Base-by-base conservation (phyloP, 139 green algal species). In the Parachlorella kessleri region DNA sequence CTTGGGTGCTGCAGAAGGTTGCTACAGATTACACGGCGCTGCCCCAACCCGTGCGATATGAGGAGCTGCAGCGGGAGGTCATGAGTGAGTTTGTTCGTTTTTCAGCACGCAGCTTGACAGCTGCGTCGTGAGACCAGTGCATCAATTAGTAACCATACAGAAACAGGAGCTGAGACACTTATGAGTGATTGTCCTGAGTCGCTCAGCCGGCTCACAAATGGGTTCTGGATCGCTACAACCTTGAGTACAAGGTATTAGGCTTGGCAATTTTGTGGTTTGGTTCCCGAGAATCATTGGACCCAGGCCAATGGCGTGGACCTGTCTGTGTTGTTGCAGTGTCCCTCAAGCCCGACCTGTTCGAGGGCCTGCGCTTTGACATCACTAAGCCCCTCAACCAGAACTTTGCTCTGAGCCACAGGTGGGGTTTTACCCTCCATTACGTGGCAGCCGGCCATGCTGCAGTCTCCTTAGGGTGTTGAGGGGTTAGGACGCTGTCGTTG, bases 301-400 rank as follows among this genome's bases (percentile, higher is more conserved):
- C 33, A 32, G 2, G 26, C 37, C 6, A 32, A 30, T 3, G 42
- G 30, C 42, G n/a, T 2, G 8, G 54, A n/a, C n/a, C n/a, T n/a
- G n/a, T n/a, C 66, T 75, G 26, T 41, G 24, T 39, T 72, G 3
- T 6, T 85, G 10, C 93, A 97, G 95, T 98, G 90, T 92, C 90
- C 1, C 88, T 99, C 7, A 98, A 98, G 87, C 96, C 97, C 2
- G 97, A 99, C 42, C 70, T 93, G 8, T 99, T 99, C 78, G 97
- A 99, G 85, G 97, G 97, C 41, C 78, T 98, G 64, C 88, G 95
- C 1, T 99, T 99, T 76, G 97, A 99, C 76, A 94, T 99, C 80
- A 98, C 90, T 70, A 98, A 98, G 82, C 95, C 97, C 3, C 86
- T 99, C 30, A 99, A 99, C 86, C 91, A 95, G 75, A 97, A 98